phyloP scores from a whole-genome alignment of 2,329 filamentous ascomycete genomes.

The Pseudogymnoascus sp. region DNA sequence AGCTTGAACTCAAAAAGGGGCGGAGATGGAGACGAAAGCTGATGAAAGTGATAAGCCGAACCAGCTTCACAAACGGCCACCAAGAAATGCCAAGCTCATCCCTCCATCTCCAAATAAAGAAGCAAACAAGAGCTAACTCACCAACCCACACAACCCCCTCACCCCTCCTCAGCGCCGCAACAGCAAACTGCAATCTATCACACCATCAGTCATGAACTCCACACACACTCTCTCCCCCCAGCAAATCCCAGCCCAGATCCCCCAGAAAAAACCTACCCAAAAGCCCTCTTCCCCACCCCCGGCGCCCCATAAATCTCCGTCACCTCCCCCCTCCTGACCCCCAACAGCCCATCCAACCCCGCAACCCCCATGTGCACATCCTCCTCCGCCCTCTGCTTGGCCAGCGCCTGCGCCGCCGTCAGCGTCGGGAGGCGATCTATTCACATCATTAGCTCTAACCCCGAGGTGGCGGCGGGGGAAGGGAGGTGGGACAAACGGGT shows the following conservation, averaged over 20 bases:
- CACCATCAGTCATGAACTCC: constrained; percentile 14
- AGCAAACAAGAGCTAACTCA: constrained; percentile 8
- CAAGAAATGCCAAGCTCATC: background rate
- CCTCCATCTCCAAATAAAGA: background rate
- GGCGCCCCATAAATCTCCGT: constrained; percentile 85
- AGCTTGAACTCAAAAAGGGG: background rate
- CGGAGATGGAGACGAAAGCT: background rate
- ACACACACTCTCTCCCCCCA: background rate
- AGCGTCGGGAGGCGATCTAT: constrained; percentile 69
- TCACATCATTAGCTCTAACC: background rate
- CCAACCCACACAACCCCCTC: constrained; percentile 44
- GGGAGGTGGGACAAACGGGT: background rate
- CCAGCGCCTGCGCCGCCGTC: constrained; percentile 58
- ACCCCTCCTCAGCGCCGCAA: constrained; percentile 52
- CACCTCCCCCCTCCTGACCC: constrained; percentile 67
- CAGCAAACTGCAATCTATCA: constrained; percentile 60
- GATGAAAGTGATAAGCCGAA: background rate
- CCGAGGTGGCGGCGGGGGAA: too few species aligned
- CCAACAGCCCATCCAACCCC: constrained; percentile 26
- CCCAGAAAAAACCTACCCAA: constrained; percentile 38
- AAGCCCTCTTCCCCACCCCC: constrained; percentile 73
- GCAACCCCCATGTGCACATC: background rate
- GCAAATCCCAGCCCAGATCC: background rate
- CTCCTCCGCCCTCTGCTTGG: background rate
- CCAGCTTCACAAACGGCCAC: background rate